Conservation (phyloP, 805 yeast genomes). For the Brettanomyces naardenensis region DNA sequence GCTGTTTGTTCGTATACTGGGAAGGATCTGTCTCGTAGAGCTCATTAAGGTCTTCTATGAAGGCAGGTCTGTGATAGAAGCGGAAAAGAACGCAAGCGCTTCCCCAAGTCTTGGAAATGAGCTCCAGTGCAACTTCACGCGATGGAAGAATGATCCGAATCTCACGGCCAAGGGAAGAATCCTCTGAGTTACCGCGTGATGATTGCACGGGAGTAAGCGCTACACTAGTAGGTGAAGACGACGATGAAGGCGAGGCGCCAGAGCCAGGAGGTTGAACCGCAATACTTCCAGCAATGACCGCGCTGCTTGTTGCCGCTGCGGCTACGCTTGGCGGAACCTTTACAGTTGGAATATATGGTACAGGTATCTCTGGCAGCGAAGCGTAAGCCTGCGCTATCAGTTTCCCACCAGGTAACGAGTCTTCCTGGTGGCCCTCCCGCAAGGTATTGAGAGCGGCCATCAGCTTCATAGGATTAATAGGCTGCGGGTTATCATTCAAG, state of each 20-base stretch:
- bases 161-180: constrained; percentile 7
- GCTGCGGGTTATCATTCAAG: constrained; percentile 23
- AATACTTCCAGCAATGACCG: not conserved
- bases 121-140: constrained; percentile 58
- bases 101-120: constrained; percentile 74
- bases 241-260: not conserved
- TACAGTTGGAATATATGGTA: constrained; percentile 19
- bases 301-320: not conserved
- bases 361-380: constrained; percentile 24
- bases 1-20: constrained; percentile 64
- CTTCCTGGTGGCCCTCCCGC: constrained; percentile 16
- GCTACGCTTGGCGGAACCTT: constrained; percentile 7
- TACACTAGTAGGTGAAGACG: not conserved
- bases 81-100: constrained; percentile 80
- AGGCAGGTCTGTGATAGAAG: constrained; percentile 79
- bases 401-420: constrained; percentile 13
- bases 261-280: not conserved
- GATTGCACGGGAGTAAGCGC: constrained; percentile 1
- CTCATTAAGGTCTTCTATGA: constrained; percentile 65
- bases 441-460: constrained; percentile 23
- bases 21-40: constrained; percentile 71
- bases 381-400: constrained; percentile 20
- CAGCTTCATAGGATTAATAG: constrained; percentile 26
- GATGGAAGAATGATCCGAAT: constrained; percentile 68
- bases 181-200: constrained; percentile 1